Base-by-base conservation (phyloP, 1,139 yeast genomes). In the Sugiyamaella neomexicana region DNA sequence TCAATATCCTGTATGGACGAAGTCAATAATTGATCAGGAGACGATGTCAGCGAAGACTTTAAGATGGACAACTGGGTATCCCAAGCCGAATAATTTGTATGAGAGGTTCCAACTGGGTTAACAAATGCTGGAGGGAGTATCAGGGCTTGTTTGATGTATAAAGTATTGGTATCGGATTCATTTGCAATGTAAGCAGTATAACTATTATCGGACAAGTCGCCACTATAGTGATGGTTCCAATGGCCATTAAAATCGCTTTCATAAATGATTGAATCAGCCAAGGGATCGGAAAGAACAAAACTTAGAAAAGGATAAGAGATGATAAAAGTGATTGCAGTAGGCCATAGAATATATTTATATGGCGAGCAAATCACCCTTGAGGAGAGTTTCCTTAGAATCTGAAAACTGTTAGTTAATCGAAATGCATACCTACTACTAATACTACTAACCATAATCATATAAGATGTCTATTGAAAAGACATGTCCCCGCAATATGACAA, bases 271-370 rank as follows among this genome's bases (percentile, higher is more conserved):
- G 46, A 17, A 43, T 54, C 46, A 5, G 61, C 58, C 13, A 58
- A 46, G 27, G 59, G 42, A n/a, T 51, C 57, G 53, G 51, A 61
- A 29, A 68, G 67, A 2, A 72, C 51, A 3, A 74, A 62, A 58
- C 72, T 75, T 2, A 79, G 59, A 1, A 80, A 66, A 1, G 82
- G 82, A 63, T 81, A 83, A 6, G 85, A 76, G n/a, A 82, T 58
- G 2, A 79, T 68, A 57, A 81, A 79, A 1, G 77, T 71, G 2
- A 81, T 50, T 3, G 81, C 67, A 2, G 80, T 72, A 0, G 87
- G 85, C 68, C 79, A 65, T 29, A 83, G 67, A 15, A 83, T 81
- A 55, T 72, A 75, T 5, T 65, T 60, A 38, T 75, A 66, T 2
- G 82, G 83, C 37, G 71, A 67, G 55, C 61, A 65, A n/a, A 73